These are phyloP conservation scores for Bimuria novae-zelandiae DNA, from an alignment of 2,329 filamentous ascomycete genomes.

Conservation along the genomic window DNA sequence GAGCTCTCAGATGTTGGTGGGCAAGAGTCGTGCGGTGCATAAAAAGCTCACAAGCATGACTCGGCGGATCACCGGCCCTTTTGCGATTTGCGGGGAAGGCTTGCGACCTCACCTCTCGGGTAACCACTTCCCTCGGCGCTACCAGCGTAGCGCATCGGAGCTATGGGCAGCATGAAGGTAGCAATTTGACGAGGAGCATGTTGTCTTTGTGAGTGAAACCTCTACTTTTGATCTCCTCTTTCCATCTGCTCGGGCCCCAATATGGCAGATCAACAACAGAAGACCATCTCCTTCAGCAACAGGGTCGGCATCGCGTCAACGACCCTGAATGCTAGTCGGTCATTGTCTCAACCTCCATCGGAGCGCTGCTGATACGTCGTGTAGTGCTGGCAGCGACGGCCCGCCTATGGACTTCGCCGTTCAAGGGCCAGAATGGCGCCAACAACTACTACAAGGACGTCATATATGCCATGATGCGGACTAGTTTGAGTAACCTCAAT, in stretches of 20 bases:
- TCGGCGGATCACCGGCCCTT: background rate
- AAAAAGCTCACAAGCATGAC: background rate
- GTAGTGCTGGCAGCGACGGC: conserved; percentile 40
- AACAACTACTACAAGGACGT: conserved; percentile 46
- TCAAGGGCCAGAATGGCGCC: conserved; percentile 43
- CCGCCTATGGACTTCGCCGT: conserved; percentile 40
- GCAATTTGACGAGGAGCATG: no score
- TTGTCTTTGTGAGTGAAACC: no score
- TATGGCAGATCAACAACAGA: conserved; percentile 33
- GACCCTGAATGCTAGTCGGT: conserved; percentile 36
- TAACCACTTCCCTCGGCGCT: background rate
- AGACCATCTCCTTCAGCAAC: conserved; percentile 21
- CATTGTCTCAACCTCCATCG: background rate
- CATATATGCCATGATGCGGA: conserved; percentile 35
- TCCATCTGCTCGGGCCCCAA: conserved; percentile 5
- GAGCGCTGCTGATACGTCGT: conserved; percentile 2
- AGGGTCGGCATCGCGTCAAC: conserved; percentile 41
- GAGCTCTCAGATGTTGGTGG: background rate
- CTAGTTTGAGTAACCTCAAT: conserved; percentile 34
- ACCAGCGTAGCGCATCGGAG: background rate
- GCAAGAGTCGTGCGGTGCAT: conserved; percentile 9
- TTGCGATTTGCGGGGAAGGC: background rate
- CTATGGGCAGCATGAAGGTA: background rate
- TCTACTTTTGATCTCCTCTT: no score
- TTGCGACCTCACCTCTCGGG: background rate